These are phyloP conservation scores for Tolypocladium cylindrosporum DNA, from an alignment of 2,329 filamentous ascomycete genomes.

Conservation along the genomic window DNA sequence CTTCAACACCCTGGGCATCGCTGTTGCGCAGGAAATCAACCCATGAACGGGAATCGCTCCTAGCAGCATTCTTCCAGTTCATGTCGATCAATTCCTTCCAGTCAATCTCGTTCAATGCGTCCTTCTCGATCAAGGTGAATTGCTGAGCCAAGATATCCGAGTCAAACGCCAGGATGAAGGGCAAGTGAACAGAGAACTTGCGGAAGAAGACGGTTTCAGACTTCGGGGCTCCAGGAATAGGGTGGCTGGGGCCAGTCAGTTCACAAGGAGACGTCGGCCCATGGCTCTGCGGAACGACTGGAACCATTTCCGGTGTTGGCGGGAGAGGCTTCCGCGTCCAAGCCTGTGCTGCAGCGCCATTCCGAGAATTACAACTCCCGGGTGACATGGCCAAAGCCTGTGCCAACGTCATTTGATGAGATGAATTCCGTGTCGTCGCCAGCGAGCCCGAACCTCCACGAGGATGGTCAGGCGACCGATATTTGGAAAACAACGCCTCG, in stretches of 20 bases:
- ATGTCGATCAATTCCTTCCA: constrained; percentile 83
- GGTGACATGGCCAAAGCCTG: constrained; percentile 28
- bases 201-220: constrained; percentile 17
- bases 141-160: constrained; percentile 72
- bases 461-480: constrained; percentile 22
- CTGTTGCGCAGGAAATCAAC: constrained; percentile 68
- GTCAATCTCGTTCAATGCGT: constrained; percentile 76
- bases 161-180: constrained; percentile 73
- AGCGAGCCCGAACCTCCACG: constrained; percentile 11
- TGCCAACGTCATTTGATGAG: constrained; percentile 36
- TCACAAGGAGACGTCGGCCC: constrained; percentile 6
- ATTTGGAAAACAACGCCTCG: constrained; percentile 8
- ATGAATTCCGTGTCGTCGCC: constrained; percentile 20
- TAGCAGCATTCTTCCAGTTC: constrained; percentile 64
- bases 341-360: not conserved
- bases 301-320: constrained; percentile 38
- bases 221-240: constrained; percentile 23
- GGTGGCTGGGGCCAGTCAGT: constrained; percentile 22
- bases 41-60: constrained; percentile 63
- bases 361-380: not conserved
- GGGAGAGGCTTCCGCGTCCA: constrained; percentile 14
- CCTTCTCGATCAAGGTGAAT: constrained; percentile 78
- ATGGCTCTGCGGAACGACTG: constrained; percentile 27
- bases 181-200: constrained; percentile 52
- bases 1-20: constrained; percentile 66